Percentiles rank a stretch among this genome's conserved stretches.
These are phyloP conservation scores for Scheffersomyces quercinus DNA, from an alignment of 1,139 yeast species.

Conservation along the genomic window DNA sequence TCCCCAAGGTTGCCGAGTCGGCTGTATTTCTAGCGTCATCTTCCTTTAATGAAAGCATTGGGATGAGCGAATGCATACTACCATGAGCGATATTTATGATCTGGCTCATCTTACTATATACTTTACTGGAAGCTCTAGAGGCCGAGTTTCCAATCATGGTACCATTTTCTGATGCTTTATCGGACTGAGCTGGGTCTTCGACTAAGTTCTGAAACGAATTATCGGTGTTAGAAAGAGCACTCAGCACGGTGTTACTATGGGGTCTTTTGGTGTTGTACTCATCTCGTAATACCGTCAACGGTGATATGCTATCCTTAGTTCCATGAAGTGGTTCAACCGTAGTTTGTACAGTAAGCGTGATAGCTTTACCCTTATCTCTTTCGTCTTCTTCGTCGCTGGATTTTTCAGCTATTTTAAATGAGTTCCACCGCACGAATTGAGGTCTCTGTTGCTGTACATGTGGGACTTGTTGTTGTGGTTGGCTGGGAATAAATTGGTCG, in stretches of 20 bases:
- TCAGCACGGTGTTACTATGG: slow-evolving; percentile 1
- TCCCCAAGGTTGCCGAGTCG: neutral
- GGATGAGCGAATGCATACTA: slow-evolving; percentile 20
- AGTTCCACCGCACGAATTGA: slow-evolving; percentile 25
- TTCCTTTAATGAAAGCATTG: slow-evolving; percentile 6
- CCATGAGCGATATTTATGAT: slow-evolving; percentile 16
- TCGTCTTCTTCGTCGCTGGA: slow-evolving; percentile 2
- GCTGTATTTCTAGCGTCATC: neutral
- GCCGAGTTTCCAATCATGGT: neutral
- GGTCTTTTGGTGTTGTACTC: slow-evolving; percentile 31
- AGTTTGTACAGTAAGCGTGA: neutral
- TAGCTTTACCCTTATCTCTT: neutral
- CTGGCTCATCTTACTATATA: slow-evolving; percentile 14
- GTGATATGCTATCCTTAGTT: slow-evolving; percentile 21
- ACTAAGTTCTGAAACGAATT: slow-evolving; percentile 22
- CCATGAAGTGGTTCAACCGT: neutral
- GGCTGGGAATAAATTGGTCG: slow-evolving; percentile 2
- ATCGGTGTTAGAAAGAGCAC: slow-evolving; percentile 16
- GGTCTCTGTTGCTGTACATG: slow-evolving; percentile 12
- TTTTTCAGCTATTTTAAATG: slow-evolving; percentile 7
- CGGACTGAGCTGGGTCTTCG: slow-evolving; percentile 2
- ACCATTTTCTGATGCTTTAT: slow-evolving; percentile 1
- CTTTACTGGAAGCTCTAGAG: slow-evolving; percentile 4
- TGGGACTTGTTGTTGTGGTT: neutral
- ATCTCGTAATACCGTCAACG: slow-evolving; percentile 31